Evolutionary conservation across 2,329 filamentous ascomycete genomes (phyloP).

Genomic region (Ascochyta viciae-villosae): DNA sequence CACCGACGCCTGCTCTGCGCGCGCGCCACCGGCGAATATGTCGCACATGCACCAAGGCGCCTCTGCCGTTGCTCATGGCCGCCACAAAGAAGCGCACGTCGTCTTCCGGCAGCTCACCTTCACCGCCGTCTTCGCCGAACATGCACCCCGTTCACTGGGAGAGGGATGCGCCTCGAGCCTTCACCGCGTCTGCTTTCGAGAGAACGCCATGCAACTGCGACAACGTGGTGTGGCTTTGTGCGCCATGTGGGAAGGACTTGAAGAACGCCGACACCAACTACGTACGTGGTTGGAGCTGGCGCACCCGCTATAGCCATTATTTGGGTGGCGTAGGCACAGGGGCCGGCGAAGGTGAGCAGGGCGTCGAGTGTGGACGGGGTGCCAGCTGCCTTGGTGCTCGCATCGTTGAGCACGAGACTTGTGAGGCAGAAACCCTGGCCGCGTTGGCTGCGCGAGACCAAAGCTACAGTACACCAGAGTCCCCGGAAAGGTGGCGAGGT

Average conservation of each 20-base stretch:
- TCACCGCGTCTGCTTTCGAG: constrained; percentile 58
- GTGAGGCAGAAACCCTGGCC: constrained; percentile 73
- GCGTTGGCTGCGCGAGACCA: constrained; percentile 54
- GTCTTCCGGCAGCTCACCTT: constrained; percentile 27
- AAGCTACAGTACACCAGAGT: constrained; percentile 28
- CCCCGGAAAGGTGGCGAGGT: constrained; percentile 59
- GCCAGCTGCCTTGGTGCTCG: constrained; percentile 76
- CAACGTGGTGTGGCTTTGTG: constrained; percentile 80
- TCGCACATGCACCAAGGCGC: constrained; percentile 73
- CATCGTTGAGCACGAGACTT: constrained; percentile 82
- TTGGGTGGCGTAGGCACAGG: constrained; percentile 84
- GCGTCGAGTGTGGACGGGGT: constrained; percentile 85
- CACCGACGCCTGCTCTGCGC: constrained; percentile 69
- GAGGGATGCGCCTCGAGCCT: constrained; percentile 31
- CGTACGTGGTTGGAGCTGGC: constrained; percentile 83
- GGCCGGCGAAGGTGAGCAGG: constrained; percentile 86
- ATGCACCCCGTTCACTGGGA: constrained; percentile 27
- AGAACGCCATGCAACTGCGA: constrained; percentile 66
- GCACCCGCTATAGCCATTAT: constrained; percentile 78
- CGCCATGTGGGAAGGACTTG: constrained; percentile 79
- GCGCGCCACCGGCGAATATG: constrained; percentile 85
- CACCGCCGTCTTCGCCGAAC: constrained; percentile 33
- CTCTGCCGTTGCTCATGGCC: constrained; percentile 63
- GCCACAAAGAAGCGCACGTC: constrained; percentile 28
- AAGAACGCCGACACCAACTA: constrained; percentile 66